phyloP scores from a whole-genome alignment of 2,329 filamentous ascomycete species.

The Diplocarpon rosae region DNA sequence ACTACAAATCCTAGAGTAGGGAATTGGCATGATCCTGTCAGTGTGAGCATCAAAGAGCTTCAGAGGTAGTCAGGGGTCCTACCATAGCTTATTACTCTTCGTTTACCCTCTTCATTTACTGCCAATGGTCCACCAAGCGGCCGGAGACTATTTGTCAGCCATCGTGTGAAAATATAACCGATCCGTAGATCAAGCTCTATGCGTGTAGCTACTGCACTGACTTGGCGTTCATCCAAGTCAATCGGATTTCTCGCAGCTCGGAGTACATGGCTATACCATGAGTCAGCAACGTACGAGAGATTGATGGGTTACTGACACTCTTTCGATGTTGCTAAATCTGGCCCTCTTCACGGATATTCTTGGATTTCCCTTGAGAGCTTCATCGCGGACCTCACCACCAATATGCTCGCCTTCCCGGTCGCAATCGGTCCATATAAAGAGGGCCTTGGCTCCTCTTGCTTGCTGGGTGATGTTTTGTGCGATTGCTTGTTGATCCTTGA shows the following conservation, averaged over 20 bases:
- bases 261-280: constrained; percentile 60
- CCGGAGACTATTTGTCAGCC: constrained; percentile 71
- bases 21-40: constrained; percentile 75
- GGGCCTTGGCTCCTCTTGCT: constrained; percentile 57
- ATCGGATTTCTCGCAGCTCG: constrained; percentile 69
- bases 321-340: constrained; percentile 90
- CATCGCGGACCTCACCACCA: constrained; percentile 76
- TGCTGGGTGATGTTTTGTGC: constrained; percentile 77
- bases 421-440: constrained; percentile 99
- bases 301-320: constrained; percentile 48
- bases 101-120: constrained; percentile 31
- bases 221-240: constrained; percentile 72
- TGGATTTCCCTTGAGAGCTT: constrained; percentile 64
- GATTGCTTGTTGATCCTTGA: constrained; percentile 69
- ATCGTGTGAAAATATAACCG: constrained; percentile 83
- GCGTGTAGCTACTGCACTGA: constrained; percentile 75
- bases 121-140: constrained; percentile 56
- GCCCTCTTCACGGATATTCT: constrained; percentile 73
- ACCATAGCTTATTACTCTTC: constrained; percentile 67
- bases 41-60: not conserved
- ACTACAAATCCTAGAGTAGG: constrained; percentile 95
- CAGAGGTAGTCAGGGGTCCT: constrained; percentile 18
- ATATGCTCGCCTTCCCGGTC: constrained; percentile 97
- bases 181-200: constrained; percentile 91
- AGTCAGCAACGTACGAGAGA: constrained; percentile 6